These are phyloP conservation scores for Blastocystis sp. DNA, from an alignment of 352 stramenopile genomes.

Conservation along the genomic window DNA sequence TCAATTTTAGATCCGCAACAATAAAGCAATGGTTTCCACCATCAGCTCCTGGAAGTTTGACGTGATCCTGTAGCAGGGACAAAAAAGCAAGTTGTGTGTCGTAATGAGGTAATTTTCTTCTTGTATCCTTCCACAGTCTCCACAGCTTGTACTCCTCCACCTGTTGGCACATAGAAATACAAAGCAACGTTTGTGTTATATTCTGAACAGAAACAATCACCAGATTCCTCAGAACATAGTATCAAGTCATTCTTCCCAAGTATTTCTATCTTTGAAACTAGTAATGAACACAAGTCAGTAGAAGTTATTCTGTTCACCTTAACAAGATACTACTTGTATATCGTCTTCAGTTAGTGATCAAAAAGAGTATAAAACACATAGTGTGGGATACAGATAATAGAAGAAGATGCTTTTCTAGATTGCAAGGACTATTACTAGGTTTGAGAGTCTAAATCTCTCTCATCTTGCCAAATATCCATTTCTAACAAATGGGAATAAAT, in stretches of 20 bases:
- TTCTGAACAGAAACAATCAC: constrained; percentile 91
- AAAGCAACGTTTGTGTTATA: constrained; percentile 98
- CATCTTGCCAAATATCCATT: constrained; percentile 79
- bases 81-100: no score
- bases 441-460: constrained; percentile 71
- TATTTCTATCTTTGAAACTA: constrained; percentile 84
- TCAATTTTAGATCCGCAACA: no score
- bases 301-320: constrained; percentile 91
- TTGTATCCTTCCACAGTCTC: constrained; percentile 80
- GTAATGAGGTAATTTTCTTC: no score
- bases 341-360: constrained; percentile 93
- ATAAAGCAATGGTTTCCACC: no score
- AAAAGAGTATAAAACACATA: constrained; percentile 98
- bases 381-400: constrained; percentile 93
- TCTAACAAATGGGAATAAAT: constrained; percentile 65
- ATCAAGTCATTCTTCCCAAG: not conserved
- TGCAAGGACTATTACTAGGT: constrained; percentile 91
- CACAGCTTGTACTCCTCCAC: constrained; percentile 94
- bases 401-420: constrained; percentile 93
- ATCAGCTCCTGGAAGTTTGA: no score
- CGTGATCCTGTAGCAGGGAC: no score
- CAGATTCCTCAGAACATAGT: constrained; percentile 83
- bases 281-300: constrained; percentile 95
- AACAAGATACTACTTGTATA: constrained; percentile 97
- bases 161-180: constrained; percentile 89